Base-by-base conservation (phyloP, 306 rosid species). In the Prunus padus region DNA sequence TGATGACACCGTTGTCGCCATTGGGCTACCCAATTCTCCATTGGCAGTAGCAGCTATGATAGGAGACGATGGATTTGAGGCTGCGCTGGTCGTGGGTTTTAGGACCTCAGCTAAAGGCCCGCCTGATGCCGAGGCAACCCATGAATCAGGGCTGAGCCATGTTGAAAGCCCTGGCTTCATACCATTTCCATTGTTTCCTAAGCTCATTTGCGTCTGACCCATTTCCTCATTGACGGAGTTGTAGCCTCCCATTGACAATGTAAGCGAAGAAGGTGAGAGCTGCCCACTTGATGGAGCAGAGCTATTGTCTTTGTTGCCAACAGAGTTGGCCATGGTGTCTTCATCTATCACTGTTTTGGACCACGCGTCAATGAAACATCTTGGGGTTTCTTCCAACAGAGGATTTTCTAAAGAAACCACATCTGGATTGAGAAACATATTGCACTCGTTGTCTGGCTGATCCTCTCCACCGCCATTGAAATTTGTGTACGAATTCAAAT, bases 71-170 rank as follows among this genome's bases (percentile, higher is more conserved):
- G 85, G 76, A 33, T 59, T 76, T 0, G 92, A 87, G 11, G 85
- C 74, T 3, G 84, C 79, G 7, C 83, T 84, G 1, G 74, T 76
- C 22, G 88, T 40, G 4, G 93, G 87, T 71, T 88, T 87, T 25
- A 92, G 63, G 73, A 89, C 97, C 82, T 92, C 97, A 57, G 90
- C 97, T 40, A 92, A 77, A 70, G 97, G 97, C 16, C 90, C 92
- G 9, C 96, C 92, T 11, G 83, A 91, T 19, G 84, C 71, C 45
- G 92, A 70, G 69, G 74, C 77, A 50, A 77, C 84, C 89, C 89
- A 87, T 20, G 85, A 46, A 60, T 86, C 30, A 50, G 92, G 88
- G 46, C 76, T 65, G 51, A 72, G 87, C 92, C 96, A 90, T 30
- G 44, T 88, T 20, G 87, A 42, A 74, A 81, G 25, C 62, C 50